Base-by-base conservation (phyloP, 495 filamentous ascomycete genomes). In the Aspergillus funiculosus region DNA sequence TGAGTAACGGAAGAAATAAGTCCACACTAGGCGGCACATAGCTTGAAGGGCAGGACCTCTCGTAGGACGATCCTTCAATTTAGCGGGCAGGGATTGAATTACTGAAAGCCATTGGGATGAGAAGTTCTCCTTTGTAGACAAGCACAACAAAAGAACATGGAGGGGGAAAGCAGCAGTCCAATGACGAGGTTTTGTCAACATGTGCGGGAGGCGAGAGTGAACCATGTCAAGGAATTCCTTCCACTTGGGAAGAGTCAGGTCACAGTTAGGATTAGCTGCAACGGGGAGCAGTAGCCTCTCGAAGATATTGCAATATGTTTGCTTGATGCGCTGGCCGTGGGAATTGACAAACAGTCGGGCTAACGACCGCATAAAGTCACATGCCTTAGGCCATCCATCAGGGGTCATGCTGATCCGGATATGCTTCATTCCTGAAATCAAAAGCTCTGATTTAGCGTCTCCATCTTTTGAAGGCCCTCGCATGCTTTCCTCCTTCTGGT, bases 11-110 rank as follows among this genome's bases (percentile, higher is more conserved):
- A 94, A 95, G 18, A 97, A 76, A 66, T 95, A 99, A 1, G 88
- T 90, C 92, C 92, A 99, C 2, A 95, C 71, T n/a, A 99, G 72
- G 43, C 90, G 82, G 28, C 90, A 94, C 31, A 96, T 81, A 11
- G 87, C 89, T 53, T 95, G 85, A 26, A 99, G 75, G 36, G 86
- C 89, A 17, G 84, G 74, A n/a, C 83, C 82, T 56, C 86, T 77
- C 7, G 85, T 82, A 31, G 75, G 74, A 19, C 90, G 80, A 60
- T 97, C 92, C 53, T 92, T 95, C 22, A 94, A 71, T 53, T 80
- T 83, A 9, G 83, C 69, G 34, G 89, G 85, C 11, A 92, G 72
- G 27, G 81, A 79, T 27, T 83, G 74, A 15, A 94, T 74, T 40
- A 94, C 66, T 27, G 88, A 81, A 18, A 89, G 73, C 92, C 91